Percentiles rank a stretch among this genome's conserved stretches.
Conservation (phyloP, 2,329 filamentous ascomycete species). For the Scedosporium dehoogii region DNA sequence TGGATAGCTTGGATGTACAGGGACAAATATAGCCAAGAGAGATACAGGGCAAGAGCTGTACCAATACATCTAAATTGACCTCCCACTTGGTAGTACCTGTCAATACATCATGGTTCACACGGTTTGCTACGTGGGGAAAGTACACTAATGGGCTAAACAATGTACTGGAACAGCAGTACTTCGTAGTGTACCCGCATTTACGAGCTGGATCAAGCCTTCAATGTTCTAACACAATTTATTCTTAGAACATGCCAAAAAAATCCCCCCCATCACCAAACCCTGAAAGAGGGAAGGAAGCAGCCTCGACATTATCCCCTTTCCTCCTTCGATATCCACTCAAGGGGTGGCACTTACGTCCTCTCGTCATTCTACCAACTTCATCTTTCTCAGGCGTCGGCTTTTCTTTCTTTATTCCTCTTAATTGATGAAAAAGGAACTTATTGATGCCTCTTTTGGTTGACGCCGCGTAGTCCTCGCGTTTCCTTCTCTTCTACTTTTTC, state of each 20-base stretch:
- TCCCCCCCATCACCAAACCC: neutral
- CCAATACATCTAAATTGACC: neutral
- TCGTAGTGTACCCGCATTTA: neutral
- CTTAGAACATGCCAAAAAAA: conserved; percentile 1
- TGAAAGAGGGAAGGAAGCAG: neutral
- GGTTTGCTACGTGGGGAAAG: neutral
- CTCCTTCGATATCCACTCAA: neutral
- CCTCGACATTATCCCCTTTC: neutral
- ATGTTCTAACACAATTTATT: neutral
- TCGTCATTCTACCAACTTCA: neutral
- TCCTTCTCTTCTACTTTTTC: neutral
- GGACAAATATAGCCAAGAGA: neutral
- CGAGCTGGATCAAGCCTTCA: neutral
- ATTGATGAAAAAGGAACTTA: neutral
- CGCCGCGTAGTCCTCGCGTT: neutral
- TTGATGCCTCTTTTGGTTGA: neutral
- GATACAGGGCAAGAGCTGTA: neutral
- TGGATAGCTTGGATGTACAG: neutral
- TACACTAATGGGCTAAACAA: neutral
- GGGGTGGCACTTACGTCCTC: neutral
- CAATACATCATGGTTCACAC: neutral
- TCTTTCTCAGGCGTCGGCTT: neutral
- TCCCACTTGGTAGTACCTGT: neutral
- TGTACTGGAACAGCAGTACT: neutral
- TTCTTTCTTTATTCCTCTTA: neutral